phyloP scores from a whole-genome alignment of 345 rosid genomes.

The Eucalyptus coolabah region DNA sequence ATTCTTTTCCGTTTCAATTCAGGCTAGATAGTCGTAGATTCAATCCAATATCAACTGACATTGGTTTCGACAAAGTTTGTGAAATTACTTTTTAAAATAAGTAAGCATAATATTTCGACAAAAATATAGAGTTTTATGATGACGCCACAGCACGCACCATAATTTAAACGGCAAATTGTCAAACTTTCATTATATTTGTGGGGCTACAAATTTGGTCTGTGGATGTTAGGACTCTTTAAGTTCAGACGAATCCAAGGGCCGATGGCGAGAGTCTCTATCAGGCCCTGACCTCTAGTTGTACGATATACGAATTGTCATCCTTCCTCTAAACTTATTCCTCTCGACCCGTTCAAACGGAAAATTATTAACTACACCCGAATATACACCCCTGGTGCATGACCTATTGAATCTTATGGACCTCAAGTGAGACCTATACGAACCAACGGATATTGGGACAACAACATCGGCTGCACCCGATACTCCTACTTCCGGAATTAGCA shows the following conservation, averaged over 20 bases:
- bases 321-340: not conserved
- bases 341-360: not conserved
- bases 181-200: accelerated
- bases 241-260: not conserved
- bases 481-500: not conserved
- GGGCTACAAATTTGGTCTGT: not conserved
- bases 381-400: not conserved
- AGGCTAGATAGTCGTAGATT: not conserved
- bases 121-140: not conserved
- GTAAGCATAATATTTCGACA: not conserved
- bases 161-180: not conserved
- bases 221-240: not conserved
- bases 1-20: not conserved
- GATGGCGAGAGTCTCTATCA: not conserved
- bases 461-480: not conserved
- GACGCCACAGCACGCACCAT: not conserved
- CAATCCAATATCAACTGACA: not conserved
- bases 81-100: not conserved
- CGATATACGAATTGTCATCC: not conserved
- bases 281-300: not conserved
- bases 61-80: not conserved
- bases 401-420: not conserved
- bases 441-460: not conserved
- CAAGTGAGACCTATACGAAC: not conserved
- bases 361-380: not conserved